Evolutionary conservation across 768 basidiomycete genomes (phyloP), one percentile per base, ranked within the genome.

Genomic region (Rhizopogon salebrosus): DNA sequence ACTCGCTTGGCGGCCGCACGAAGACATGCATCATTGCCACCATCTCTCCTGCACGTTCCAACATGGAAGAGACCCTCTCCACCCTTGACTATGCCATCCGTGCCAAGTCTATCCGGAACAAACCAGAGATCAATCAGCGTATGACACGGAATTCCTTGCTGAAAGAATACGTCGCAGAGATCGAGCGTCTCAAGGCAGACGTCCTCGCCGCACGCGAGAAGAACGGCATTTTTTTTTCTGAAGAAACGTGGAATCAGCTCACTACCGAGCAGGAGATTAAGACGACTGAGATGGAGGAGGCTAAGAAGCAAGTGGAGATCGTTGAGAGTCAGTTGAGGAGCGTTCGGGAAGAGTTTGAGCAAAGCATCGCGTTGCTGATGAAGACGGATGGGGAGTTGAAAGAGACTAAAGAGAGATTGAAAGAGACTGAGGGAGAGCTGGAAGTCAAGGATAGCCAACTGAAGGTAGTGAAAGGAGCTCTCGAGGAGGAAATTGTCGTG

Each of bases 21-120:
- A 98, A 98, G 72, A 99, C 97, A 0, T 95, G 93, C 61, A 93
- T 99, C 64, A 90, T 99, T 56, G 97, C 95, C 0, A 98, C 97
- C 6, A 83, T 98, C 62, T 95, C 93, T 8, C 95, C 97, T 1
- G 90, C 92, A 4, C 84, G 91, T 22, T 90, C 85, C 23, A 98
- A 95, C 64, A 80, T 95, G 73, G 97, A 99, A 69, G 97, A 98
- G 70, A 98, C 97, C 0, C 80, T 97, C 18, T 97, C 95, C 3
- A 99, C 97, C 0, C 85, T 99, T 40, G 94, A 98, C 67, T 99
- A 99, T 61, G 95, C 97, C 27, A 80, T 92, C 41, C 85, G 92
- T 23, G 97, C 97, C 26, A 98, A 95, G 66, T 89, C 90, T 23
- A 98, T 99, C 63, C 82, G 85, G 48, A 98, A 98, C 72, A 87